Base-by-base conservation (phyloP, 345 rosid species). In the Euphorbia lathyris region DNA sequence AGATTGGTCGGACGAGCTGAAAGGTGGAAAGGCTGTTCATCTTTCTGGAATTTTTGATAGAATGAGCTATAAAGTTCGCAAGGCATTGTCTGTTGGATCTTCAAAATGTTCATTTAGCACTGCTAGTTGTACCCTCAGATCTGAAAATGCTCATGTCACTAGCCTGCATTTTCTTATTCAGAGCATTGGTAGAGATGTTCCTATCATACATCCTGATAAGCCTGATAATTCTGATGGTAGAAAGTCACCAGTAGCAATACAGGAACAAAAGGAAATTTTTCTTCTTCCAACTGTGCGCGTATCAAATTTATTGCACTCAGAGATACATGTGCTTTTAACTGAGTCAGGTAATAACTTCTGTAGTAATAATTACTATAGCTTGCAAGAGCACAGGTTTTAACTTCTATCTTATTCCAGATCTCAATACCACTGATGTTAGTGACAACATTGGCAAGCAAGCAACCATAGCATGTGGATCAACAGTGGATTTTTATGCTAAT, bases 1-100 rank as follows among this genome's bases (percentile, higher is more conserved):
- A 59, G 92, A 82, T 72, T 94, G 96, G 97, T 91, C 98, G 53
- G 93, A 87, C 63, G 94, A 91, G 71, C 86, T 94, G 65, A 82
- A 81, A 85, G 97, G 96, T 51, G 97, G 91, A 75, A 93, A 91
- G 83, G 97, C 96, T 38, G 90, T 88, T 77, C 85, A 75, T 72
- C 86, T 93, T 32, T 83, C 91, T 73, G 98, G 98, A 74, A 81
- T 91, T 71, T 87, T 91, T 76, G 90, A 93, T 77, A 89, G 83
- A 76, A 81, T 93, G 76, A 81, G 86, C 78, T 88, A 89, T 77
- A 85, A 80, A 89, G 94, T 89, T 25, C 88, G 84, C 68, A 86
- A 72, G 77, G 91, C 89, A 68, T 87, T 93, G 66, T 79, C 87
- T 58, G 78, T 80, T 73, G 84, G 78, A 72, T 84, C 93, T 30